Evolutionary conservation across 495 filamentous ascomycete genomes (phyloP), one percentile per base, ranked within the genome.

Genomic region (Talaromyces borbonicus): DNA sequence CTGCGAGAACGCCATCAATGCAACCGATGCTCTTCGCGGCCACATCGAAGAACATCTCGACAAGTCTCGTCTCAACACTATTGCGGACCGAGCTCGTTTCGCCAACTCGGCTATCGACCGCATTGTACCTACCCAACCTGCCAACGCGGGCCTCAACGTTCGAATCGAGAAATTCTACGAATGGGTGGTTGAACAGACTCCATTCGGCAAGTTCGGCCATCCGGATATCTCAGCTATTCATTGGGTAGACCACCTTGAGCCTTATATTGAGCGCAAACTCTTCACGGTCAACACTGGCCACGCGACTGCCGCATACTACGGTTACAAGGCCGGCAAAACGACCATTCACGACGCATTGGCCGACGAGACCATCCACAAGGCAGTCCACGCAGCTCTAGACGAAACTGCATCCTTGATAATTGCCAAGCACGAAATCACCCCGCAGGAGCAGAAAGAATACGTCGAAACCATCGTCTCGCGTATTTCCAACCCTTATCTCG

Each of bases 261-360:
- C 92, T 43, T 98, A 88, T 73, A 96, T 97, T 57, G 90, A 98
- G 78, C 90, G 92, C 66, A 98, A 98, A 73, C 81, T 98, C 49
- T 98, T 87, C 75, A 98, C 92, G 14, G 92, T 98, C 74, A 98
- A 98, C 78, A 97, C 92, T 19, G 83, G 87, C 37, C 92, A 98
- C 60, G 92, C 93, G 38, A 89, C 89, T n/a, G 88, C 90, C 19
- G 92, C 92, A 43, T 98, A 97, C 77, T 89, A 88, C 63, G 92
- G 92, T 33, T 80, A 92, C 72, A 68, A 84, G 59, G 77, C 78
- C 27, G 78, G 83, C 46, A 94, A 92, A 73, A 70, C 74, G 56
- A 89, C 80, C 25, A 88, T 98, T 49, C 85, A 90, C 54, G 90
- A 97, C 47, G 81, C 87, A 9, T 68, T 95, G 43, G 71, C 73